Base-by-base conservation (phyloP, 2,329 filamentous ascomycete genomes). In the Fusarium denticulatum region DNA sequence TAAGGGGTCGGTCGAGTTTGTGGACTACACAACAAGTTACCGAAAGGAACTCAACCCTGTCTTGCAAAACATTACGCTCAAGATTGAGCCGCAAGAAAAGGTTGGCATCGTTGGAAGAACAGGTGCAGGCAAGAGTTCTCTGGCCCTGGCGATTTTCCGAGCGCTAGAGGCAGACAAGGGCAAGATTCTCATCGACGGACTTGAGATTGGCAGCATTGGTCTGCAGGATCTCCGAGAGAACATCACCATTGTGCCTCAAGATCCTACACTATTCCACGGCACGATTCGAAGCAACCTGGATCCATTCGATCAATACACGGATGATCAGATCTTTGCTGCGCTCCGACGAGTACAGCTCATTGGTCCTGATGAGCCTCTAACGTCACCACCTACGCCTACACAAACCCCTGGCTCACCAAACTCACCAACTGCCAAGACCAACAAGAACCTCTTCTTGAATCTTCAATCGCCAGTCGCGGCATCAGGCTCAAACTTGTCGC, bases 211-310 rank as follows among this genome's bases (percentile, higher is more conserved):
- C 57, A 86, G 88, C 71, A 98, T 99, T 72, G 96, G 96, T 12
- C 88, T 99, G n/a, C 93, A 94, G 72, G 96, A 98, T 82, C 86
- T 99, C 77, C 93, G 96, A 62, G 93, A 97, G 83, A 92, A 94
- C 52, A 97, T 99, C 77, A 98, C 97, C 1, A 98, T 99, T 82
- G 96, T 99, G 64, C 96, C 96, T 34, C 96, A 99, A 85, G 96
- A 99, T 80, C 96, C 94, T 61, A 98, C 96, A 0, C 87, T 98
- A 2, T 98, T 98, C 83, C 95, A 92, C 20, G 96, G 96, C 73
- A 98, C 95, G 1, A 93, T 98, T 71, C 90, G 96, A 71, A 95
- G 87, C 81, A 99, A 99, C 80, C 88, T 99, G 28, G 96, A 99
- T 81, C 96, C 96, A 0, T 99, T 99, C 82, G 88, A 91, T 22